Evolutionary conservation across 768 basidiomycete genomes (phyloP).

Genomic region (Rhodotorula babjevae): DNA sequence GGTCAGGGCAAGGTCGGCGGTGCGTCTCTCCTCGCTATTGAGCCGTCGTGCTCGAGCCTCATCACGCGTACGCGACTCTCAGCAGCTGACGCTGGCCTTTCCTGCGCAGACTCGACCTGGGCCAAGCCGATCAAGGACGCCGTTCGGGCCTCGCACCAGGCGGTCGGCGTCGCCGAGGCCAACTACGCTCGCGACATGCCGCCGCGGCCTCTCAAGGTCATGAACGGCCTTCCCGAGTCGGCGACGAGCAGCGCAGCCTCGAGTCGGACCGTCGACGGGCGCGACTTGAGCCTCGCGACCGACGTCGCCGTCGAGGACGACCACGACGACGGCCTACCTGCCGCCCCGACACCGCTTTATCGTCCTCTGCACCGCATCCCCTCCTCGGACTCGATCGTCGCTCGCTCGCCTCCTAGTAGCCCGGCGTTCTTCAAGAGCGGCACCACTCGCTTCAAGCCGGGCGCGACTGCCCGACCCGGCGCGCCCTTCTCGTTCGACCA

Average conservation of each 20-base stretch:
- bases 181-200: constrained; percentile 24
- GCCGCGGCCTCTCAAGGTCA: constrained; percentile 20
- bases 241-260: constrained; percentile 15
- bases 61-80: no score
- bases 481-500: constrained; percentile 18
- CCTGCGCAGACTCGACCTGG: constrained; percentile 56
- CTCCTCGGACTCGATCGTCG: constrained; percentile 33
- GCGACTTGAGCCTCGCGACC: constrained; percentile 4
- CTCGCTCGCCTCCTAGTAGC: not conserved
- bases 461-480: constrained; percentile 8
- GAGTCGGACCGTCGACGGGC: not conserved
- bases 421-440: not conserved
- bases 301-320: constrained; percentile 32
- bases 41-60: no score
- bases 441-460: constrained; percentile 22
- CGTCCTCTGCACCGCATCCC: not conserved
- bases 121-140: constrained; percentile 78
- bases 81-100: no score
- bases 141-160: constrained; percentile 58
- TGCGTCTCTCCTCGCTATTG: constrained; percentile 51
- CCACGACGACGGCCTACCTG: not conserved
- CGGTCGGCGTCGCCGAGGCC: constrained; percentile 68
- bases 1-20: constrained; percentile 82
- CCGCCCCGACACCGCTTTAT: not conserved
- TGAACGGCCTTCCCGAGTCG: constrained; percentile 38